Conservation (phyloP, 192 early-diverging fungal species). For the Entomortierella lignicola region DNA sequence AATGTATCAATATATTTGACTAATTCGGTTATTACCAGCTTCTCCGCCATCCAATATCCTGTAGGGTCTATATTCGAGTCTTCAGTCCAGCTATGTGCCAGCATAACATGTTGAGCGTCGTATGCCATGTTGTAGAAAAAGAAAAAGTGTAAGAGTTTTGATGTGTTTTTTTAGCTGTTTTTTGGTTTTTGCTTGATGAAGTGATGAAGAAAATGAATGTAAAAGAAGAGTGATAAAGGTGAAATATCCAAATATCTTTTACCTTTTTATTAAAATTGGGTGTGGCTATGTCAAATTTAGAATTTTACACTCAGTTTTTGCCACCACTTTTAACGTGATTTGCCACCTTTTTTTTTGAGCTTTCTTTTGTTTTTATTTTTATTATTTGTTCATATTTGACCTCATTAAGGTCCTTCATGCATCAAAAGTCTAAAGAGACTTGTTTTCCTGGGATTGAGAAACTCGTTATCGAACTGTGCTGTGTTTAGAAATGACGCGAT, state of each 20-base stretch:
- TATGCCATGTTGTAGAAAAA: slow-evolving; percentile 20
- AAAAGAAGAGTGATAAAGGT: background rate
- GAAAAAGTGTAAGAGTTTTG: background rate
- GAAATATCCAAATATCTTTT: too few species aligned
- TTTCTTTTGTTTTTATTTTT: too few species aligned
- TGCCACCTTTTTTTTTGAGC: too few species aligned
- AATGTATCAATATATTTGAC: too few species aligned
- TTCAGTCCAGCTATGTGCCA: slow-evolving; percentile 55
- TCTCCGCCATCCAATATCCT: slow-evolving; percentile 81
- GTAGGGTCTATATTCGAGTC: slow-evolving; percentile 64
- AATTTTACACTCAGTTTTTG: background rate
- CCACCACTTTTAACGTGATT: slow-evolving; percentile 10
- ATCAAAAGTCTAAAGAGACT: too few species aligned
- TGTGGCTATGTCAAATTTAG: too few species aligned
- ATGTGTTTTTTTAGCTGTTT: background rate
- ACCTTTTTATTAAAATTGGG: too few species aligned
- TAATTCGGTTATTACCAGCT: slow-evolving; percentile 55
- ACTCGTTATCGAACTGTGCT: too few species aligned
- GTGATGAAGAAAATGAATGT: background rate
- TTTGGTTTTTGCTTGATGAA: background rate
- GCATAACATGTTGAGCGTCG: slow-evolving; percentile 48
- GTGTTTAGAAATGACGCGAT: too few species aligned
- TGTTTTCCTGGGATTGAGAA: too few species aligned
- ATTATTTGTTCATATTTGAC: too few species aligned
- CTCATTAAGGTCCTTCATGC: too few species aligned